These are phyloP conservation scores for Xylaria cubensis DNA, from an alignment of 495 filamentous ascomycete species.

Conservation along the genomic window DNA sequence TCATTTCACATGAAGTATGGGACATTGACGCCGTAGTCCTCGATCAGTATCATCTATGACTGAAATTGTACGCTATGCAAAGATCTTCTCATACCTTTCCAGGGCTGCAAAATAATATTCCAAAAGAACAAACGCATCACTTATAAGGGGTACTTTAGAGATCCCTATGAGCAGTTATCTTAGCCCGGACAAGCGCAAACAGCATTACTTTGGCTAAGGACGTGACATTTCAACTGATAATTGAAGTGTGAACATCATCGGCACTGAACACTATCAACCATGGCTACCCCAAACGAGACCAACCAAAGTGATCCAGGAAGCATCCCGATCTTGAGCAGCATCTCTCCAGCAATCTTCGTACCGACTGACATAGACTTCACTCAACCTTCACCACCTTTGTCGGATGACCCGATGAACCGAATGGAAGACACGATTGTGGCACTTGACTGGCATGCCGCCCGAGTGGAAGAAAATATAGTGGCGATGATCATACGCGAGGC, in stretches of 20 bases:
- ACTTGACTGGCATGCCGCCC: slow-evolving; percentile 49
- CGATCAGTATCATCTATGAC: background rate
- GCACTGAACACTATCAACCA: background rate
- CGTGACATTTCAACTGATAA: background rate
- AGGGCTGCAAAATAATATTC: background rate
- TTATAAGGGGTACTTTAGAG: background rate
- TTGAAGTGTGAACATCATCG: background rate
- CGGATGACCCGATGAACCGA: slow-evolving; percentile 40
- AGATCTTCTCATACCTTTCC: background rate
- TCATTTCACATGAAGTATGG: background rate
- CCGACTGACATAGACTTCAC: slow-evolving; percentile 47
- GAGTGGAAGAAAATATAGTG: slow-evolving; percentile 51
- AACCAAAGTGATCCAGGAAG: slow-evolving; percentile 25
- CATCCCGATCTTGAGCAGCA: slow-evolving; percentile 42
- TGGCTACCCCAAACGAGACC: background rate
- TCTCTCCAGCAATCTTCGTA: slow-evolving; percentile 52
- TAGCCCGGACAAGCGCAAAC: background rate
- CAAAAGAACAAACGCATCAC: background rate
- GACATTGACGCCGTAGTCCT: no score
- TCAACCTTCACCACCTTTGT: slow-evolving; percentile 33
- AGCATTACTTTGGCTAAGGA: background rate
- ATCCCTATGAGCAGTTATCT: background rate
- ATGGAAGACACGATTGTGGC: slow-evolving; percentile 45
- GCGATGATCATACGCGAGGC: slow-evolving; percentile 50
- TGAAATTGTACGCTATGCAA: background rate